A percentile compares a stretch with the other conserved stretches of the same genome.
Conservation (phyloP, 768 basidiomycete species). For the Suillus plorans region DNA sequence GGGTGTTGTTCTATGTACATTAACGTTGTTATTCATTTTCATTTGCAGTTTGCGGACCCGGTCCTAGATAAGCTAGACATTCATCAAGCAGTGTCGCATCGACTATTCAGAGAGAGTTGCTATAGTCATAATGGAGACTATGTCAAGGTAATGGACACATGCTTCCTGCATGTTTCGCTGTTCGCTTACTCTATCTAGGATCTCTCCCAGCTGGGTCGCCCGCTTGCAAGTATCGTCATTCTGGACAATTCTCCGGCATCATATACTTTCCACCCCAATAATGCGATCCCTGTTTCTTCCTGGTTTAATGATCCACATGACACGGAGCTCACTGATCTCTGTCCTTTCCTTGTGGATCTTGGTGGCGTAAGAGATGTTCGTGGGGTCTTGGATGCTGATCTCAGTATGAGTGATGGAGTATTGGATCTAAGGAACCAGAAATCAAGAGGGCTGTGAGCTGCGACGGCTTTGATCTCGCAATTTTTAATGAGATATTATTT, state of each 20-base stretch:
- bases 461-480: not conserved
- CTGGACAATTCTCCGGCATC: slow-evolving; percentile 79
- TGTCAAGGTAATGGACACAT: slow-evolving; percentile 68
- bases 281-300: slow-evolving; percentile 71
- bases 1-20: slow-evolving; percentile 19
- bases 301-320: slow-evolving; percentile 83
- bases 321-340: slow-evolving; percentile 68
- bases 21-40: not conserved
- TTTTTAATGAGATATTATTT: not conserved
- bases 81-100: slow-evolving; percentile 82
- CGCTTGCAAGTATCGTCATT: slow-evolving; percentile 67
- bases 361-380: slow-evolving; percentile 62
- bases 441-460: not conserved
- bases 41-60: slow-evolving; percentile 86
- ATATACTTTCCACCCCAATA: slow-evolving; percentile 81
- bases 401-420: not conserved
- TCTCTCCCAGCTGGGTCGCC: slow-evolving; percentile 70
- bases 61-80: slow-evolving; percentile 91
- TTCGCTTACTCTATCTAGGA: slow-evolving; percentile 42
- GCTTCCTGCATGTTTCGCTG: slow-evolving; percentile 8
- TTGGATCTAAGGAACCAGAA: not conserved
- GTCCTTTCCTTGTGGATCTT: slow-evolving; percentile 70
- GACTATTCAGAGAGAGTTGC: slow-evolving; percentile 92
- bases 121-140: slow-evolving; percentile 96
- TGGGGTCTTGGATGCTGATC: slow-evolving; percentile 47